Base-by-base conservation (phyloP, 306 rosid genomes). In the Vigna angularis region DNA sequence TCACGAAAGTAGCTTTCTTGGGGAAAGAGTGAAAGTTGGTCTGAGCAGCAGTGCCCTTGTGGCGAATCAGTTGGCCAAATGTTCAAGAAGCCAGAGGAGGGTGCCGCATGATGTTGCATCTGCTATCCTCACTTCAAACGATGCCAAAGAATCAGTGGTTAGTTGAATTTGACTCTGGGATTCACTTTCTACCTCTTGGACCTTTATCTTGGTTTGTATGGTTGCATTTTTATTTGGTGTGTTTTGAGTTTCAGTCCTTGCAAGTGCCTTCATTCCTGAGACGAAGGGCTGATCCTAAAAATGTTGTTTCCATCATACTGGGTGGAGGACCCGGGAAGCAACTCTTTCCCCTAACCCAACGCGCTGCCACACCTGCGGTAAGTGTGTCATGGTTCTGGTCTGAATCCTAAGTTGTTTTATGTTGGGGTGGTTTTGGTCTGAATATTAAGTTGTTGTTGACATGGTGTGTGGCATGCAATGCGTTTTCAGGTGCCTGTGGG, bases 351-450 rank as follows among this genome's bases (percentile, higher is more conserved):
- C 98, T 94, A 17, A 94, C 98, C 32, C 83, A 66, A 51, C 80
- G 86, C 85, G 71, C 94, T 64, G 98, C 98, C 3, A 92, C 88
- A 61, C 98, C 98, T 9, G 98, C 98, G 50, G 98, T 94, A 74
- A 89, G 91, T 80, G 78, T 63, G 44, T 48, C 56, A 11, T 70
- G 59, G 48, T 57, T 75, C 22, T 84, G 5, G 42, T 69, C 45
- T 17, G 45, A 59, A 30, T 55, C 53, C 50, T 20, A 12, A 48
- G 18, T 50, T 45, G 50, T 45, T 12, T 30, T 3, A 1, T 11
- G 50, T 12, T 45, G 50, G 12, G 13, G 11, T 70, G 50, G 48
- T 66, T 75, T 28, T 84, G 3, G 32, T 69, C 44, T 13, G 52
- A 58, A 42, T 45, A 52, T 38, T 30, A 12, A 47, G 26, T 58